Evolutionary conservation across 768 basidiomycete species (phyloP).

Genomic region (Bullera alba): DNA sequence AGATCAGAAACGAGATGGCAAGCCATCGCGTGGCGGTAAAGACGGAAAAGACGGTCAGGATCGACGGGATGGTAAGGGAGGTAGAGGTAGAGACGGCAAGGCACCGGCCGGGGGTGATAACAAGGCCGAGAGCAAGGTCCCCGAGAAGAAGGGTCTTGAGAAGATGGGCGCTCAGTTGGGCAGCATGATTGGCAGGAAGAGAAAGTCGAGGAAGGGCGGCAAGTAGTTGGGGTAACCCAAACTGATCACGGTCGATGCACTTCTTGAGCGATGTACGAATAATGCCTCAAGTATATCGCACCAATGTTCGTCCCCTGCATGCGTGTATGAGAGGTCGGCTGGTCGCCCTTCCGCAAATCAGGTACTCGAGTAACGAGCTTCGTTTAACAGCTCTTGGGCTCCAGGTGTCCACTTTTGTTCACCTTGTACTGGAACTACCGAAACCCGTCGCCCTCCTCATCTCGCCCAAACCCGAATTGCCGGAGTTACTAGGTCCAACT

Average conservation of each 20-base stretch:
- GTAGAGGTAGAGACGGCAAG: slow-evolving; percentile 11
- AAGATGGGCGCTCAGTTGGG: slow-evolving; percentile 53
- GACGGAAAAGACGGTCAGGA: slow-evolving; percentile 10
- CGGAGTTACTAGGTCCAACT: too few species aligned
- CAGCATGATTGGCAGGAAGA: slow-evolving; percentile 70
- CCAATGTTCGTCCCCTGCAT: too few species aligned
- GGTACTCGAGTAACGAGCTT: too few species aligned
- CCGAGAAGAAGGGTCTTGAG: slow-evolving; percentile 33
- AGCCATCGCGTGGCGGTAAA: slow-evolving; percentile 21
- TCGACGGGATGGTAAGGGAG: slow-evolving; percentile 10
- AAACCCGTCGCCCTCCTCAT: slow-evolving; percentile 70
- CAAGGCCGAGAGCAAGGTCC: slow-evolving; percentile 35
- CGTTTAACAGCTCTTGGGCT: too few species aligned
- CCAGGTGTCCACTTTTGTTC: slow-evolving; percentile 2
- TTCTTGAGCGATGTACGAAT: background rate
- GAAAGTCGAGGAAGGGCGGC: slow-evolving; percentile 56
- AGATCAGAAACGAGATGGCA: slow-evolving; percentile 10
- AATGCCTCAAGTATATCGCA: too few species aligned
- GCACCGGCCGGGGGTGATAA: slow-evolving; percentile 25
- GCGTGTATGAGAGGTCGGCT: too few species aligned
- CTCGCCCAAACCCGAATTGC: slow-evolving; percentile 70
- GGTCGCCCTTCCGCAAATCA: too few species aligned
- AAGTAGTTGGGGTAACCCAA: slow-evolving; percentile 7
- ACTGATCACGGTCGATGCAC: too few species aligned
- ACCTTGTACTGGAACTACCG: slow-evolving; percentile 63